Percentiles rank a stretch among this genome's conserved stretches.
phyloP scores from a whole-genome alignment of 768 basidiomycete genomes.

The Mycena capillaripes region DNA sequence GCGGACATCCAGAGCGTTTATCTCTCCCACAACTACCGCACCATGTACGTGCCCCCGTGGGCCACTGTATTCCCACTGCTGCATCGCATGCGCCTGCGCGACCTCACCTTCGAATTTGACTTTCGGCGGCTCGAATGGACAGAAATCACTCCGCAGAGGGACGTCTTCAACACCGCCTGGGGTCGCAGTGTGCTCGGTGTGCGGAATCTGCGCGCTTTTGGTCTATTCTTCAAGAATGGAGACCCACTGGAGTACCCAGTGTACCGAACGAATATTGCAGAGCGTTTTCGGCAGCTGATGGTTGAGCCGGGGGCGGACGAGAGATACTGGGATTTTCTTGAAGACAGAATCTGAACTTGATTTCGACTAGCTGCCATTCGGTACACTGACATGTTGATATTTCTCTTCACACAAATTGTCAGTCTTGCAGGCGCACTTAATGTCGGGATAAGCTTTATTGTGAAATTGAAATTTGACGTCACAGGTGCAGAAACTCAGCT shows the following conservation, averaged over 20 bases:
- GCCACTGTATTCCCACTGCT: neutral
- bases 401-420: too few relatives aligned
- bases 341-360: neutral
- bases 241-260: neutral
- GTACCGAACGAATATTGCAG: neutral
- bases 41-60: neutral
- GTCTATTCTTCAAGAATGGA: neutral
- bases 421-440: too few relatives aligned
- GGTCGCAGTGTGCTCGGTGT: neutral
- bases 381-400: too few relatives aligned
- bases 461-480: too few relatives aligned
- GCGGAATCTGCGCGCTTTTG: neutral
- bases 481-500: too few relatives aligned
- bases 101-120: conserved; percentile 1
- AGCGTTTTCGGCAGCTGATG: neutral
- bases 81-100: neutral
- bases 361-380: too few relatives aligned
- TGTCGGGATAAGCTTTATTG: too few relatives aligned
- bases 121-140: neutral
- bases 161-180: neutral
- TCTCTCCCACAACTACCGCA: neutral
- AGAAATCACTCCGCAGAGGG: neutral
- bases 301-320: conserved; percentile 7
- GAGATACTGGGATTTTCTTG: neutral
- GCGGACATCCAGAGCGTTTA: conserved; percentile 11